Evolutionary conservation across 2,329 filamentous ascomycete species (phyloP), one percentile per base, ranked within the genome.

Genomic region (Aspergillus amoenus): DNA sequence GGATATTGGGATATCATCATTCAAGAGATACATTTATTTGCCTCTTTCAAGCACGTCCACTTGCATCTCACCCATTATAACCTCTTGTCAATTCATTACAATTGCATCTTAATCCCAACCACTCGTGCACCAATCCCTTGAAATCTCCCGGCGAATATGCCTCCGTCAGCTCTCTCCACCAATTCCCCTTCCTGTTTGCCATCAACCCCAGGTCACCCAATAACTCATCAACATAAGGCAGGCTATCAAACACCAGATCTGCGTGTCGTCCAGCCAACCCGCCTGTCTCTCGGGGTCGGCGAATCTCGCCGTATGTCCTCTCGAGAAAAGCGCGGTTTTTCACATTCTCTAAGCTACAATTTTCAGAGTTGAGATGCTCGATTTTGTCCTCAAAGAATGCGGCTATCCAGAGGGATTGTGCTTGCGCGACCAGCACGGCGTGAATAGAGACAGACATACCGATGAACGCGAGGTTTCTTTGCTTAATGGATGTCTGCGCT

Each of bases 211-310:
- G 66, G 68, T 91, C 88, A 5, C 74, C 73, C 57, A 88, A 69
- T 65, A 91, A 67, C 65, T 85, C 67, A 70, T 90, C 88, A 30
- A 88, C 70, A 65, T 89, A 91, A 9, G 87, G 87, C 58, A 91
- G 68, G 0, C 81, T 81, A 67, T 91, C 88, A 67, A 90, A 90
- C 8, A 88, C 51, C 5, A 58, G 46, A 55, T 46, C 51, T n/a
- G 24, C 32, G 15, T 51, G 41, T 11, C 12, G n/a, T 9, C 34
- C 27, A 9, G 21, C 50, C 27, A 55, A 3, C 18, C 45, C 27
- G 3, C 49, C 47, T 2, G 55, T 55, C 4, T 43, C 52, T 3
- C 30, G 52, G 3, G 52, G 52, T 9, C 52, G 52, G 1, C 52
- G n/a, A 5, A 55, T 9, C n/a, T 34, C 37, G 1, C 52, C 52